phyloP scores from a whole-genome alignment of 1,284 basidiomycete genomes.

The Singerocomus inundabilis region DNA sequence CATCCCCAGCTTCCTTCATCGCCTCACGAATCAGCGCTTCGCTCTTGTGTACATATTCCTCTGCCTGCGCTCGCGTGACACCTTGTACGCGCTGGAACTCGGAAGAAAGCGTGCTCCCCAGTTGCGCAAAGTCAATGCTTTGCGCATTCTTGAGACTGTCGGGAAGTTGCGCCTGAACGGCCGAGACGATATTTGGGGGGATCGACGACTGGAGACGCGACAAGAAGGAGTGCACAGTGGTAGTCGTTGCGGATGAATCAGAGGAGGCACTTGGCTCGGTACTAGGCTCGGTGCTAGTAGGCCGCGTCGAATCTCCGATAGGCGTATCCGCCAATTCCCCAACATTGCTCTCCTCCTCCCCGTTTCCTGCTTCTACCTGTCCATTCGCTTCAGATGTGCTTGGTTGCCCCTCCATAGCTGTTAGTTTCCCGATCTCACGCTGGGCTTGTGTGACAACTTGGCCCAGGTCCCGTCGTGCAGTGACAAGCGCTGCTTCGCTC shows the following conservation, averaged over 20 bases:
- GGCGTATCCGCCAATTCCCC: slow-evolving; percentile 25
- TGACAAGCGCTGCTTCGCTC: slow-evolving; percentile 74
- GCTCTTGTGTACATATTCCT: slow-evolving; percentile 80
- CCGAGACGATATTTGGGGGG: slow-evolving; percentile 68
- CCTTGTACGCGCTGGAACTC: slow-evolving; percentile 76
- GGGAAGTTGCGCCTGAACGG: slow-evolving; percentile 65
- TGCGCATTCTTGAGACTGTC: slow-evolving; percentile 62
- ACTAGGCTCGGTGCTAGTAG: slow-evolving; percentile 27
- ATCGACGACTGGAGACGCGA: slow-evolving; percentile 70
- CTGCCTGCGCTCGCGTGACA: slow-evolving; percentile 72
- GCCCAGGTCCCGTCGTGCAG: slow-evolving; percentile 74
- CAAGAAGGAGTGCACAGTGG: slow-evolving; percentile 52
- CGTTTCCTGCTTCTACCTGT: slow-evolving; percentile 3
- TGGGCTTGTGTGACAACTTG: slow-evolving; percentile 82
- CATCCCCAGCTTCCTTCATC: slow-evolving; percentile 72
- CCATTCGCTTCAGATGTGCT: neutral
- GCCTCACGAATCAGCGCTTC: slow-evolving; percentile 70
- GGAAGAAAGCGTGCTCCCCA: slow-evolving; percentile 61
- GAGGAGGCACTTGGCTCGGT: slow-evolving; percentile 15
- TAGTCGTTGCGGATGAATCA: slow-evolving; percentile 26
- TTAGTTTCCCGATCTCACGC: slow-evolving; percentile 71
- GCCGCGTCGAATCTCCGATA: slow-evolving; percentile 21
- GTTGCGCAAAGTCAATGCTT: slow-evolving; percentile 63
- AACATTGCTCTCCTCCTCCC: slow-evolving; percentile 17
- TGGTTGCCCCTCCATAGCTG: slow-evolving; percentile 32